Evolutionary conservation across 2,329 filamentous ascomycete genomes (phyloP), one percentile per base, ranked within the genome.

Genomic region (Alternaria ethzedia): DNA sequence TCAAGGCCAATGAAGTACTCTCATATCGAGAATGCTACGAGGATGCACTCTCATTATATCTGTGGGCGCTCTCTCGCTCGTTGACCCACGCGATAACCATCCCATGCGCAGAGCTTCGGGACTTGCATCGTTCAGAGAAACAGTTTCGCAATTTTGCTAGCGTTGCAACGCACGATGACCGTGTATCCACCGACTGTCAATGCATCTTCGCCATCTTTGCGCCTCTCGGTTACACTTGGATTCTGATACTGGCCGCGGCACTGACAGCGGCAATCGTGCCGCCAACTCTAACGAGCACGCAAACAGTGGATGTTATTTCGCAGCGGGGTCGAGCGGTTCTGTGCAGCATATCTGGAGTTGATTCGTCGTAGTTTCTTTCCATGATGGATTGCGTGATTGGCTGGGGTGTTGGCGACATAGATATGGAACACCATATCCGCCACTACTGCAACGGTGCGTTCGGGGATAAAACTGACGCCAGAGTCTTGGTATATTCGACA

Each of bases 381-480:
- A 68, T 67, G 57, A 61, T 64, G 52, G 44, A 78, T 78, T 73
- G 75, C 76, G 76, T 77, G 70, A 78, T 78, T 75, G 72, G 74
- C 70, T 60, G 61, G 69, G 70, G 50, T 55, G 26, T 56, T 72
- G 65, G 70, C 75, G 69, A 77, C 75, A 77, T 75, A 41, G 52
- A 64, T 67, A 45, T 49, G 60, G 60, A 66, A 61, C 58, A 52
- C 28, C 49, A 54, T 57, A 54, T 52, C 59, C 50, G 41, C 46
- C 57, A 57, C 57, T 50, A 41, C 58, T 46, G n/a, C 61, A 65
- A 63, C 50, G 23, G 43, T 25, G 60, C 45, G 56, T 47, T 36
- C 36, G 62, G 59, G 60, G 57, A 60, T 63, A 62, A 20, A 47
- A 46, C 57, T 63, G 49, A 59, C 45, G 56, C 46, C 26, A 61